phyloP scores from a whole-genome alignment of 495 filamentous ascomycete species.

The Penicillium desertorum region DNA sequence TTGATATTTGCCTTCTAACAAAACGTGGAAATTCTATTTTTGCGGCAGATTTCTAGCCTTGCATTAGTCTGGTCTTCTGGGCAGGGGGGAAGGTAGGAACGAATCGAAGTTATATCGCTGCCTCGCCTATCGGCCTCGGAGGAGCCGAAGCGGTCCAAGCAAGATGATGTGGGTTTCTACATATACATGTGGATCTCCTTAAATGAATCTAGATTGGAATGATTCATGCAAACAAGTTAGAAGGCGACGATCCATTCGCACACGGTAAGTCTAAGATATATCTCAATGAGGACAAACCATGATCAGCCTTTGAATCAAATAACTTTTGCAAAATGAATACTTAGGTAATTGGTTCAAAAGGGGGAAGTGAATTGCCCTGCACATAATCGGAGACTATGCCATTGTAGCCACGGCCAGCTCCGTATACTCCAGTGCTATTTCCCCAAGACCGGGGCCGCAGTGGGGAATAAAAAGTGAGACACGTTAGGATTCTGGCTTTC shows the following conservation, averaged over 20 bases:
- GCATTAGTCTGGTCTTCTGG: no score
- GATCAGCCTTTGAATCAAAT: background rate
- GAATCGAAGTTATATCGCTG: no score
- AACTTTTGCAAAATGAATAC: no score
- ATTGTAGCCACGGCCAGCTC: conserved; percentile 3
- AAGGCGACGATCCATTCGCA: conserved; percentile 2
- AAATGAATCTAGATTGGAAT: background rate
- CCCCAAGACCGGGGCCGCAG: background rate
- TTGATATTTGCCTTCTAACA: no score
- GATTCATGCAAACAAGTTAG: background rate
- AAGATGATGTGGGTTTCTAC: no score
- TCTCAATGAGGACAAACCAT: background rate
- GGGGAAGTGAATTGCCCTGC: no score
- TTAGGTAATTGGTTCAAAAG: no score
- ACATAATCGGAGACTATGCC: conserved; percentile 2
- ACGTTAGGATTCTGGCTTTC: background rate
- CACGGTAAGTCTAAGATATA: background rate
- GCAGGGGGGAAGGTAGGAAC: no score
- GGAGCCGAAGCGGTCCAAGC: no score
- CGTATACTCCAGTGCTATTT: background rate
- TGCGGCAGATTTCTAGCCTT: no score
- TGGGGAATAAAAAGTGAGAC: background rate
- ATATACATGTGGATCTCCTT: background rate
- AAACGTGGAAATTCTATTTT: no score
- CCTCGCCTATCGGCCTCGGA: no score